Evolutionary conservation across 148 eudicot genomes (phyloP), one percentile per base, ranked within the genome.

Genomic region (Heliamphora exappendiculata): DNA sequence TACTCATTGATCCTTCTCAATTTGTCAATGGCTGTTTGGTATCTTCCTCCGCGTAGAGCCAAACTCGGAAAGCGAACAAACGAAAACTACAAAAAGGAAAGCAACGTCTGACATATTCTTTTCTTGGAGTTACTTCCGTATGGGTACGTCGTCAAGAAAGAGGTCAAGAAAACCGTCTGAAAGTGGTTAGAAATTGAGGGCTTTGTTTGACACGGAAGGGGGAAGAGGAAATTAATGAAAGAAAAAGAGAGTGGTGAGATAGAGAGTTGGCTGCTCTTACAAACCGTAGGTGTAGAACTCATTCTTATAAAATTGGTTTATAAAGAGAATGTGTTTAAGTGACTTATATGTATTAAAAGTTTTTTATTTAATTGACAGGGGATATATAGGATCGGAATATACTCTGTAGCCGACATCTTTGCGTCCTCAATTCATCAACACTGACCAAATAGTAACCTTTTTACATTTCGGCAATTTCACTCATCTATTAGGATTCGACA

Each of bases 141-240:
- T 72, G 75, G 41, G 53, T 53, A 54, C 10, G 29, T 66, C 34
- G 75, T 72, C 53, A 45, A 62, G 69, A 62, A 72, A 72, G 69
- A 42, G 77, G 77, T 74, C 77, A 74, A 74, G 3, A 60, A 74
- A 60, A 4, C 51, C 76, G 76, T 58, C 76, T 74, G 37, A 58
- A 58, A 74, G 76, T 26, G 64, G 67, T 59, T 57, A 44, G 55
- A 74, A 60, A 60, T 26, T 29, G 29, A 42, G 77, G 37, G 24
- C 14, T 7, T 28, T 17, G 67, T 73, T 73, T 74, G 77, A 74
- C 68, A 74, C 7, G 55, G 39, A 17, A 11, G 68, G 62, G 41
- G 24, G 19, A 11, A 53, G 60, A 22, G 34, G 12, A 34, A 34
- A 33, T 17, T 8, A 20, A 6, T 16, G 59, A 10, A 12, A 9